Evolutionary conservation across 345 rosid species (phyloP).

Genomic region (Theobroma cacao): DNA sequence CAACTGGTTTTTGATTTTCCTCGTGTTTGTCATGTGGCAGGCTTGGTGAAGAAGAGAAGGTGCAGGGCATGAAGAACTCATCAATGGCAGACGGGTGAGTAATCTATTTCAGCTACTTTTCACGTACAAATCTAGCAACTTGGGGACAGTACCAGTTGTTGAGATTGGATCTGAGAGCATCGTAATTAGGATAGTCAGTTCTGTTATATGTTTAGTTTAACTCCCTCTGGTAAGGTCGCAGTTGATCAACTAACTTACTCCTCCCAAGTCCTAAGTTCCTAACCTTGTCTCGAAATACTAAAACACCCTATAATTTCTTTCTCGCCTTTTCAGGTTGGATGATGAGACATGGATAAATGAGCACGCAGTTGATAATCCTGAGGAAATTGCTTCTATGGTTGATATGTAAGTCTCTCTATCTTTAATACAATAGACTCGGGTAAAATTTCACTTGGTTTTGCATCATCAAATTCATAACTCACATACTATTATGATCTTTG

Average conservation of each 20-base stretch:
- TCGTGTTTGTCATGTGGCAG: slow-evolving; percentile 20
- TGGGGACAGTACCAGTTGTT: not conserved
- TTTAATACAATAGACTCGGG: not conserved
- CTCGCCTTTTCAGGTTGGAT: slow-evolving; percentile 48
- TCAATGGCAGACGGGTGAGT: slow-evolving; percentile 56
- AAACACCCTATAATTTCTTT: too few relatives aligned
- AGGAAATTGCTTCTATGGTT: slow-evolving; percentile 65
- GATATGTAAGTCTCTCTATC: slow-evolving; percentile 54
- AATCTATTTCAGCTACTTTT: not conserved
- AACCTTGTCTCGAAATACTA: too few relatives aligned
- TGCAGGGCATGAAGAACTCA: slow-evolving; percentile 45
- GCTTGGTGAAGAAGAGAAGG: slow-evolving; percentile 22
- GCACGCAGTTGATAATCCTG: slow-evolving; percentile 72
- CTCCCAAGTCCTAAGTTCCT: too few relatives aligned
- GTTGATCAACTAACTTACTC: not conserved
- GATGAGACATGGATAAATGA: slow-evolving; percentile 40
- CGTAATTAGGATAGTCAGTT: not conserved
- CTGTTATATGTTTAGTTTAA: not conserved
- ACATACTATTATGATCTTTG: not conserved
- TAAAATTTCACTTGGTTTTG: not conserved
- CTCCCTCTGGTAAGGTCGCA: not conserved
- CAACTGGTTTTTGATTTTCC: not conserved
- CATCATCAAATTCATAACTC: not conserved
- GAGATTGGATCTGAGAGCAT: not conserved
- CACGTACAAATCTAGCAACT: not conserved